phyloP scores from a whole-genome alignment of 331 rosid species.

The Acacia concinna region DNA sequence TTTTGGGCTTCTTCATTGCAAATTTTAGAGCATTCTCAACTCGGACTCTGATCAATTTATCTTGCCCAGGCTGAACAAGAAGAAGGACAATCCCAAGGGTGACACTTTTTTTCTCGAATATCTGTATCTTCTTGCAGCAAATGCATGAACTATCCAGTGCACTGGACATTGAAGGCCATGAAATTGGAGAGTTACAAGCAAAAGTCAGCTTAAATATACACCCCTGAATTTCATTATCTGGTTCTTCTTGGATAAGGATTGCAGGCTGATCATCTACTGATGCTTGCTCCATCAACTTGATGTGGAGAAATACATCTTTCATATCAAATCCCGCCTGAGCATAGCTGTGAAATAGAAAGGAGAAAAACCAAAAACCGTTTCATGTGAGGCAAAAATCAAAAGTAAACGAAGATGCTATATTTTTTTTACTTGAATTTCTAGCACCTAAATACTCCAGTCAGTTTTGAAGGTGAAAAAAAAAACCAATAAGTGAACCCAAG shows the following conservation, averaged over 20 bases:
- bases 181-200: constrained; percentile 81
- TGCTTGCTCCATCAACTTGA: constrained; percentile 79
- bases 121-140: constrained; percentile 80
- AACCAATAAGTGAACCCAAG: not conserved
- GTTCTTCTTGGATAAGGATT: constrained; percentile 70
- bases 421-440: not conserved
- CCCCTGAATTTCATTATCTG: constrained; percentile 61
- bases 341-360: constrained; percentile 53
- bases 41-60: constrained; percentile 54
- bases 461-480: not conserved
- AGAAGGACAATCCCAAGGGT: constrained; percentile 77
- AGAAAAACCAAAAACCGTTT: too few relatives aligned
- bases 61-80: constrained; percentile 63
- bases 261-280: constrained; percentile 73
- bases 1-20: constrained; percentile 71
- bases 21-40: constrained; percentile 78
- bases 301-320: constrained; percentile 91
- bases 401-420: not conserved
- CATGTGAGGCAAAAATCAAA: not conserved
- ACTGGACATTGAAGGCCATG: constrained; percentile 80
- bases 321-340: constrained; percentile 91
- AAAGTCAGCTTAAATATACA: constrained; percentile 72
- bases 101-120: constrained; percentile 85
- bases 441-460: not conserved
- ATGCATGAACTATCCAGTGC: constrained; percentile 69